phyloP scores from a whole-genome alignment of 352 stramenopile genomes.

The Pythium aristosporum region DNA sequence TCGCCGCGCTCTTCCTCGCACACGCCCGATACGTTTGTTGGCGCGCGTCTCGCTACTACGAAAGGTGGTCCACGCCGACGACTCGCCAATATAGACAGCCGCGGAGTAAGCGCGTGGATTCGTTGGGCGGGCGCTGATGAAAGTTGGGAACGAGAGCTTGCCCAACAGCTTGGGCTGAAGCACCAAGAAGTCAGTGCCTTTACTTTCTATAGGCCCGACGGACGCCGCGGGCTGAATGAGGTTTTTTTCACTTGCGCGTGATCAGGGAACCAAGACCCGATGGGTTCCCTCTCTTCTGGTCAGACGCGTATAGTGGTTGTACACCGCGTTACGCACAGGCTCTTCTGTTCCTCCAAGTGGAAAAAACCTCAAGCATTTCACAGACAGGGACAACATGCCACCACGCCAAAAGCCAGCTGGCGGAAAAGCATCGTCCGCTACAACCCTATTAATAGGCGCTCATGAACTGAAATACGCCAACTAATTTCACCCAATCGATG shows the following conservation, averaged over 20 bases:
- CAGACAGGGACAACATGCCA: slow-evolving; percentile 8
- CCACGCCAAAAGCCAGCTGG: slow-evolving; percentile 2
- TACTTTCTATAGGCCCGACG: background rate
- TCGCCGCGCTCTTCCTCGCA: background rate
- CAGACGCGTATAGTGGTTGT: slow-evolving; percentile 8
- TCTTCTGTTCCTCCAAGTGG: background rate
- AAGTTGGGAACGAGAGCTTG: background rate
- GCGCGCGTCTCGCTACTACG: too few species aligned
- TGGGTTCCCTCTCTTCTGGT: background rate
- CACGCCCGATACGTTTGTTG: too few species aligned
- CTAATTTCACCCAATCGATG: slow-evolving; percentile 9
- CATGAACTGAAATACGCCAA: background rate
- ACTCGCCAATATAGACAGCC: background rate
- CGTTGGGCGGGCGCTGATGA: too few species aligned
- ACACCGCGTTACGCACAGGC: slow-evolving; percentile 14
- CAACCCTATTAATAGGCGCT: background rate
- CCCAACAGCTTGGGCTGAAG: slow-evolving; percentile 1
- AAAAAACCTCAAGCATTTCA: slow-evolving; percentile 11
- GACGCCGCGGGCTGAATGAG: slow-evolving; percentile 14
- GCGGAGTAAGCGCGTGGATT: too few species aligned
- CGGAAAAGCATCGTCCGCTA: slow-evolving; percentile 8
- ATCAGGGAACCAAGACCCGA: background rate
- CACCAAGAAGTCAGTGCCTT: slow-evolving; percentile 21
- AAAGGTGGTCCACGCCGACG: background rate
- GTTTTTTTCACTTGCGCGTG: slow-evolving; percentile 10